Conservation (phyloP, 2,329 filamentous ascomycete genomes). For the Knufia fluminis region DNA sequence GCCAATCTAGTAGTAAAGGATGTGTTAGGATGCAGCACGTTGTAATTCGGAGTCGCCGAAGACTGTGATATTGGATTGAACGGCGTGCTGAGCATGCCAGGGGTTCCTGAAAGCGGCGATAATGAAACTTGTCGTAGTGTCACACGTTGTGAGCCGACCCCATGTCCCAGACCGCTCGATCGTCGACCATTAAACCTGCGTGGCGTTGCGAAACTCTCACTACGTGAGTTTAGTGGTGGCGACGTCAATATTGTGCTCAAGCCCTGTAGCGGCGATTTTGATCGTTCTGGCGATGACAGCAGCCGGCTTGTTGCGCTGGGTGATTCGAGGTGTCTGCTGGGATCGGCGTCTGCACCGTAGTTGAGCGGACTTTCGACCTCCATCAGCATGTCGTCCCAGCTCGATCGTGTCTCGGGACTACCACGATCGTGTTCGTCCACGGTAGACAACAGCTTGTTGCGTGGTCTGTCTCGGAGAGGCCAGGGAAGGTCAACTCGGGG, state of each 20-base stretch:
- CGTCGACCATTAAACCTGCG: background rate
- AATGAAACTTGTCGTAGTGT: background rate
- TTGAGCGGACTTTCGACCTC: background rate
- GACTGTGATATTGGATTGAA: background rate
- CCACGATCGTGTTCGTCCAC: background rate
- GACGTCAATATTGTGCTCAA: background rate
- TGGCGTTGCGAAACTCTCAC: background rate
- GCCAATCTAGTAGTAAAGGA: background rate
- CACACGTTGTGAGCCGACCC: background rate
- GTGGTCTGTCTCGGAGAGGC: background rate
- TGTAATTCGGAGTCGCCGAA: background rate
- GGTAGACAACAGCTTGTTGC: background rate
- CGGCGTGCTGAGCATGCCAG: background rate
- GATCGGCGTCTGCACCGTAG: background rate
- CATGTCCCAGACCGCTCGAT: constrained; percentile 2
- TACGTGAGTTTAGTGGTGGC: background rate
- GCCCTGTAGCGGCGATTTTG: background rate
- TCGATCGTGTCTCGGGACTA: background rate
- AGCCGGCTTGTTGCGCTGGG: background rate
- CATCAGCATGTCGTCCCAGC: constrained; percentile 5
- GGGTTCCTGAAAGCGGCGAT: background rate
- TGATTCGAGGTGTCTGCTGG: background rate
- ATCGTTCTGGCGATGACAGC: background rate
- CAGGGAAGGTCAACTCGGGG: constrained; percentile 5
- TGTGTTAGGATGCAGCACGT: background rate